A percentile compares a stretch with the other conserved stretches of the same genome.
phyloP scores from a whole-genome alignment of 2,329 filamentous ascomycete genomes.

The Nectriaceae sp. region DNA sequence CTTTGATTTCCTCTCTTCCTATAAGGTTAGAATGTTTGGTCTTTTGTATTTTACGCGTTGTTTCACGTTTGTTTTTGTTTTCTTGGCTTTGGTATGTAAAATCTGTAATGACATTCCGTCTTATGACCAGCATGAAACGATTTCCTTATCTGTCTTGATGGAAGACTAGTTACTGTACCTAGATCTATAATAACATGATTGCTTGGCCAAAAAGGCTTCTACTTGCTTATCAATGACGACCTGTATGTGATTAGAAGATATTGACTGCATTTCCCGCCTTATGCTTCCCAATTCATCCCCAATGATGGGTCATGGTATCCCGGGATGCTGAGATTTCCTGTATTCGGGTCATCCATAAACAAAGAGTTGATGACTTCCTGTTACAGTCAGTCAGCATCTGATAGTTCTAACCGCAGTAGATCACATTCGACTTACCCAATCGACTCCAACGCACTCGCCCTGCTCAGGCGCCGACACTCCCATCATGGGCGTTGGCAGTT shows the following conservation, averaged over 20 bases:
- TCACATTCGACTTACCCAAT: constrained; percentile 58
- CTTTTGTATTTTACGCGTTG: constrained; percentile 9
- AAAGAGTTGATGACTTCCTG: constrained; percentile 40
- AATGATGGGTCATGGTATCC: constrained; percentile 40
- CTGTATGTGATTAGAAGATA: too few species aligned
- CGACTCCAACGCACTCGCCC: constrained; percentile 47
- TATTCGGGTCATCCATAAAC: constrained; percentile 41
- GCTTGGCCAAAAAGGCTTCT: neutral
- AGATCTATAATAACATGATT: constrained; percentile 25
- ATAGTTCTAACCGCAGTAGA: neutral
- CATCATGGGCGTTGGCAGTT: neutral
- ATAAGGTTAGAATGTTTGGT: constrained; percentile 5
- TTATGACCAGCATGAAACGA: too few species aligned
- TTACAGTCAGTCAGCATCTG: neutral
- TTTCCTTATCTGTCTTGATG: too few species aligned
- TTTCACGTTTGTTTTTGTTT: constrained; percentile 9
- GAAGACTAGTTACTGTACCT: constrained; percentile 16
- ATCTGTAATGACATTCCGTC: constrained; percentile 9
- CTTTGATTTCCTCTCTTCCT: constrained; percentile 7
- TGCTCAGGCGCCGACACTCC: neutral
- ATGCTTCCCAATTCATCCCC: constrained; percentile 32
- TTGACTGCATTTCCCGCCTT: too few species aligned
- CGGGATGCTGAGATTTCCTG: constrained; percentile 39
- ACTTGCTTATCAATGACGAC: neutral
- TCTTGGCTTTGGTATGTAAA: constrained; percentile 5